Evolutionary conservation across 1,139 yeast genomes (phyloP), one percentile per base, ranked within the genome.

Genomic region (Hansenula anomala): DNA sequence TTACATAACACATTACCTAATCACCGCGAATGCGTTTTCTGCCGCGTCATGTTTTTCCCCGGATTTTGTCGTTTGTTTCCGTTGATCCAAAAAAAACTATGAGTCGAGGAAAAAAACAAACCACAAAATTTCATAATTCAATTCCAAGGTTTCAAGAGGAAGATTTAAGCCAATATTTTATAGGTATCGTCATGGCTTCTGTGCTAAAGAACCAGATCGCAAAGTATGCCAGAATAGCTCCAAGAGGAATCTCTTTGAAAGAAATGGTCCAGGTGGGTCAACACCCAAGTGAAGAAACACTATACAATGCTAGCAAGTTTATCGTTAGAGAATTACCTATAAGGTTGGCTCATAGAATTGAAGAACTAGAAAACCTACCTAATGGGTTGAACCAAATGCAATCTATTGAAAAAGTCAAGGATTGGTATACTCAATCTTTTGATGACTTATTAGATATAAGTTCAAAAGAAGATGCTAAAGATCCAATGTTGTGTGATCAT

Each of bases 211-310:
- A 48, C 4, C 52, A 68, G 42, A 71, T 75, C 36, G 62, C 64
- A 46, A 66, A 65, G 41, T 84, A 80, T 67, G 92, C 96, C 5
- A 70, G 73, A 41, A 74, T 79, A 50, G 85, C 88, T 20, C 95
- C 92, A 44, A 86, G 95, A 2, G 89, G 95, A 1, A 87, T 88
- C 6, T 81, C 90, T 3, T 66, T 88, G 44, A 70, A 89, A 42
- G 96, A 86, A 59, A 87, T 88, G 96, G 96, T 88, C n/a, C 92
- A 85, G 58, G 86, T 87, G 63, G 96, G 96, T 4, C 79, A 81
- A 11, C 68, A 73, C 36, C 92, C 95, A 4, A 72, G 77, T 23
- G 87, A 85, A 14, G 95, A 94, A 3, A 78, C 87, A 9, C 67
- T 88, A 34, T 88, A 84, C 58, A 72, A 87, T 38, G 96, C 95